phyloP scores from a whole-genome alignment of 108 stramenopile species.

The Stephanodiscus triporus region DNA sequence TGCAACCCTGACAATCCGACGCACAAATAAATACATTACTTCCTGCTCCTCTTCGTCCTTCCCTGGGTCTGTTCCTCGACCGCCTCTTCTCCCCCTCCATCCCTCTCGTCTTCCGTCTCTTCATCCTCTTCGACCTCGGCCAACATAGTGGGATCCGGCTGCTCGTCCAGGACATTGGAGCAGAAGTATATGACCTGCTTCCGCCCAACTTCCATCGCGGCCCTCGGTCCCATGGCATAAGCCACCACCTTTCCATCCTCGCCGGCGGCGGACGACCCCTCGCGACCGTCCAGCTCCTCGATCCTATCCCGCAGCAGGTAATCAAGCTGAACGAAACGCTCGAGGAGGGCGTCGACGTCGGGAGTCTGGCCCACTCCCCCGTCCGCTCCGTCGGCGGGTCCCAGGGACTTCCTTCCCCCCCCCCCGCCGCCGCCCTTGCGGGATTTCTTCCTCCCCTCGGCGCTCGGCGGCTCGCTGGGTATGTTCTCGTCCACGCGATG shows the following conservation, averaged over 20 bases:
- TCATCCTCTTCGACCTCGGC: conserved; percentile 75
- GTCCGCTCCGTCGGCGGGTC: conserved; percentile 3
- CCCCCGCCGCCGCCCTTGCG: conserved; percentile 3
- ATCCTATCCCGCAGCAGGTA: conserved; percentile 80
- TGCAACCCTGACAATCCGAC: not conserved
- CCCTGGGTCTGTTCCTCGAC: conserved; percentile 8
- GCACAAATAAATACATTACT: not conserved
- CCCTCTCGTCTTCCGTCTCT: conserved; percentile 41
- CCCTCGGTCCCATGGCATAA: conserved; percentile 86
- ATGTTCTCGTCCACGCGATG: conserved; percentile 82
- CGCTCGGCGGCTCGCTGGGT: conserved; percentile 68
- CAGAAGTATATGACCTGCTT: conserved; percentile 84
- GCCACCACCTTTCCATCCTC: conserved; percentile 62
- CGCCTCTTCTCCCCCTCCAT: conserved; percentile 46
- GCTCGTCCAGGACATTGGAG: conserved; percentile 78
- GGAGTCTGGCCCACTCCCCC: conserved; percentile 55
- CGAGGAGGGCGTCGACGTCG: conserved; percentile 72
- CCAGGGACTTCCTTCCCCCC: conserved; percentile 33
- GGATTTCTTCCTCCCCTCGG: conserved; percentile 50
- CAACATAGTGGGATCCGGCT: conserved; percentile 88
- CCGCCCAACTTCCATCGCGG: conserved; percentile 81
- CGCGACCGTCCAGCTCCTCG: conserved; percentile 38
- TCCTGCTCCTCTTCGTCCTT: conserved; percentile 13
- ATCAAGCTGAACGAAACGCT: conserved; percentile 73
- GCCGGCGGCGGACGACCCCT: conserved; percentile 11